Conservation (phyloP, 106 monocot genomes). For the Posidonia australis region DNA sequence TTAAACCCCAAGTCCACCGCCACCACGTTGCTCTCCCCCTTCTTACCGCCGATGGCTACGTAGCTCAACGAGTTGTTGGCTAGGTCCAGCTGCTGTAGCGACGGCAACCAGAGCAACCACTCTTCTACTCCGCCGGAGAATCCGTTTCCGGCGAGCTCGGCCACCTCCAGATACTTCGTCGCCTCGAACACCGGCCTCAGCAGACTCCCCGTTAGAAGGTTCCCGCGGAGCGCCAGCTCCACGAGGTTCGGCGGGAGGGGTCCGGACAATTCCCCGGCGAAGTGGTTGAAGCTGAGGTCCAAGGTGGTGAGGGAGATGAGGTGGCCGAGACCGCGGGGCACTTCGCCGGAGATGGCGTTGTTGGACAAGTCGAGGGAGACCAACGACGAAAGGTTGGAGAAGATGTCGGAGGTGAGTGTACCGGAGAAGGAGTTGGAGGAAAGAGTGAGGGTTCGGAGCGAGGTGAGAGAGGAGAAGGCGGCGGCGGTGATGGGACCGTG, state of each 20-base stretch:
- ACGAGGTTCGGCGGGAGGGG: constrained; percentile 36
- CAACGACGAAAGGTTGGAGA: constrained; percentile 17
- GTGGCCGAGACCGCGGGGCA: constrained; percentile 14
- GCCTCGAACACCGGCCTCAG: constrained; percentile 15
- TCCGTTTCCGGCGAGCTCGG: constrained; percentile 36
- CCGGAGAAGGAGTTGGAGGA: constrained; percentile 42
- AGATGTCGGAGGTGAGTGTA: constrained; percentile 10
- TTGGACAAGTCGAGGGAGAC: constrained; percentile 29
- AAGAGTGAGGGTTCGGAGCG: constrained; percentile 28
- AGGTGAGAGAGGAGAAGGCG: constrained; percentile 17
- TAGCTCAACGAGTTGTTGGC: constrained; percentile 42
- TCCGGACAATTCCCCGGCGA: constrained; percentile 22
- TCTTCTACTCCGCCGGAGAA: constrained; percentile 32
- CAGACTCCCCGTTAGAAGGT: constrained; percentile 26
- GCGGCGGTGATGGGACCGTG: constrained; percentile 22
- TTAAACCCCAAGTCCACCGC: constrained; percentile 57
- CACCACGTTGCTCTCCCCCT: constrained; percentile 21
- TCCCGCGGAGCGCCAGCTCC: constrained; percentile 32
- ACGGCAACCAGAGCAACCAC: constrained; percentile 50
- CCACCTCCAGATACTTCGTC: constrained; percentile 28
- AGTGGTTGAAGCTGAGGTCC: constrained; percentile 39
- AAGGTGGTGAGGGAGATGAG: constrained; percentile 15
- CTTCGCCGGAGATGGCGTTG: constrained; percentile 29
- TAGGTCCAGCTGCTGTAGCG: constrained; percentile 50
- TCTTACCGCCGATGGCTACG: constrained; percentile 2